A percentile compares a stretch with the other conserved stretches of the same genome.
phyloP scores from a whole-genome alignment of 768 basidiomycete species.

The Scleroderma bovista region DNA sequence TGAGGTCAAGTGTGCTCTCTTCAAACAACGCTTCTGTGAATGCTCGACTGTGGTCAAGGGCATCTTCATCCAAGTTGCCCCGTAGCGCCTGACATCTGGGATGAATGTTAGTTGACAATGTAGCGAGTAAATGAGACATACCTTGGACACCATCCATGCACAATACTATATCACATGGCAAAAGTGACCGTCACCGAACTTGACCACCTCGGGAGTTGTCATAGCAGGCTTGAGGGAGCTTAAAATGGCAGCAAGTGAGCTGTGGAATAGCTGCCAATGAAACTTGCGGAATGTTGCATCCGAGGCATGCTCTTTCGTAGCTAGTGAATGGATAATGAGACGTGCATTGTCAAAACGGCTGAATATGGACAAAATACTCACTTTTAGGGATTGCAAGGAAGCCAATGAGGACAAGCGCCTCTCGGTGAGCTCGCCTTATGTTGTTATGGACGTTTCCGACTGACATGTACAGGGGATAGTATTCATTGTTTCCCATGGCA shows the following conservation, averaged over 20 bases:
- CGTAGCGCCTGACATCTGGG: neutral
- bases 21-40: neutral
- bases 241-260: slow-evolving; percentile 14
- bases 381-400: slow-evolving; percentile 31
- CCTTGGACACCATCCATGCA: slow-evolving; percentile 30
- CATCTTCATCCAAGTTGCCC: neutral
- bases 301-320: slow-evolving; percentile 5
- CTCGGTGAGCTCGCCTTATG: slow-evolving; percentile 2
- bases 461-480: no score
- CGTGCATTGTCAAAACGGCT: no score
- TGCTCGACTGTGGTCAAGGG: neutral
- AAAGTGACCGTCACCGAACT: slow-evolving; percentile 24
- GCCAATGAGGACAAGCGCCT: slow-evolving; percentile 4
- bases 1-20: neutral
- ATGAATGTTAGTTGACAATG: neutral
- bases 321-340: no score
- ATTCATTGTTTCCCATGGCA: no score
- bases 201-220: slow-evolving; percentile 18
- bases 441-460: no score
- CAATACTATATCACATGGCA: slow-evolving; percentile 23
- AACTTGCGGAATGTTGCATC: slow-evolving; percentile 21
- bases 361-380: no score
- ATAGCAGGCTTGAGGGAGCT: slow-evolving; percentile 21
- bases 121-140: neutral
- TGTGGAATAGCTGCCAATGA: slow-evolving; percentile 26